Conservation (phyloP, 2,329 filamentous ascomycete genomes). For the Tolypocladium ovalisporum region DNA sequence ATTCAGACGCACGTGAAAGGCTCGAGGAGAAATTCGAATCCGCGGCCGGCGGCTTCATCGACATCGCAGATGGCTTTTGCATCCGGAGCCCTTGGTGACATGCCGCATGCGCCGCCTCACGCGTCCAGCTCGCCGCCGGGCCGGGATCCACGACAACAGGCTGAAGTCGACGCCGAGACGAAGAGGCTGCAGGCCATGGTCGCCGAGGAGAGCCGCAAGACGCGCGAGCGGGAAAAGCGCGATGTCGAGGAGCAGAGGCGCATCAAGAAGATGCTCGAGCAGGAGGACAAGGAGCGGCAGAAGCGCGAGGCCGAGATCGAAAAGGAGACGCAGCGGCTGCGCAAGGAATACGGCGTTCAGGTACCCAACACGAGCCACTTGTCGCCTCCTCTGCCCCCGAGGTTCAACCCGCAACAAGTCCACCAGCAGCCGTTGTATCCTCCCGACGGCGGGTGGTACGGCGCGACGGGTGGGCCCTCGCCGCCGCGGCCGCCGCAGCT, state of each 20-base stretch:
- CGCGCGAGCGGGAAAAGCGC: constrained; percentile 43
- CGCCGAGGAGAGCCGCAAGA: constrained; percentile 36
- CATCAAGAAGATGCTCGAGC: constrained; percentile 54
- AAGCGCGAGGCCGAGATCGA: constrained; percentile 51
- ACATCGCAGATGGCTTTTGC: constrained; percentile 8
- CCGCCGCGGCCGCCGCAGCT: constrained; percentile 23
- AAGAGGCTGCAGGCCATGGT: constrained; percentile 53
- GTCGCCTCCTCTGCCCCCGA: constrained; percentile 22
- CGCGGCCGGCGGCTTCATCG: constrained; percentile 19
- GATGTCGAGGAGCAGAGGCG: constrained; percentile 43
- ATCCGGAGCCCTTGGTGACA: constrained; percentile 28
- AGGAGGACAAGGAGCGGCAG: constrained; percentile 49
- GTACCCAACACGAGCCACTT: constrained; percentile 25
- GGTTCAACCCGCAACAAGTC: constrained; percentile 7
- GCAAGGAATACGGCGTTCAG: constrained; percentile 53
- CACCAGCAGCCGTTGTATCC: background rate
- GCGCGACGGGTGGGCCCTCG: constrained; percentile 7
- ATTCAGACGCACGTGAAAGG: background rate
- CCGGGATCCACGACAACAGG: constrained; percentile 16
- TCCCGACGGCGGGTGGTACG: constrained; percentile 8
- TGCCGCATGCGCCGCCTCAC: constrained; percentile 7
- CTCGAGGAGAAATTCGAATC: background rate
- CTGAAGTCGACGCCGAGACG: constrained; percentile 63
- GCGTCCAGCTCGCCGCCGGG: constrained; percentile 6
- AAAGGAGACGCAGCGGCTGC: constrained; percentile 72